These are phyloP conservation scores for Nannochloropsis salina DNA, from an alignment of 108 stramenopile species.

Conservation along the genomic window DNA sequence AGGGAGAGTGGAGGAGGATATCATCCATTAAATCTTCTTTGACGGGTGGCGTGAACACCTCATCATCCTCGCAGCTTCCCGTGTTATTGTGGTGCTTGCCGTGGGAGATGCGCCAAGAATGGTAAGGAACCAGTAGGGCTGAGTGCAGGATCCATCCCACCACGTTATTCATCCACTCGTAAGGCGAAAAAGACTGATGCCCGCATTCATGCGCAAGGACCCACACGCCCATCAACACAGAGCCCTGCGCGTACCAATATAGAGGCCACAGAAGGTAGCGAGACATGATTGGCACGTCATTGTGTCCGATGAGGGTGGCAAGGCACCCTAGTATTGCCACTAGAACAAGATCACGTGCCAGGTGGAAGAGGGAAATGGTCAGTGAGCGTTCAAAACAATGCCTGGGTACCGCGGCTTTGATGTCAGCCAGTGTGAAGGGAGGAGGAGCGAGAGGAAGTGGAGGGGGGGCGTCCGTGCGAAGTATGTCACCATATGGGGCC, in stretches of 20 bases:
- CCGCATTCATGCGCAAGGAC: conserved; percentile 98
- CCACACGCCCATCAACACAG: conserved; percentile 95
- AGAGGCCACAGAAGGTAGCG: conserved; percentile 76
- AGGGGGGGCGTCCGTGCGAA: conserved; percentile 45
- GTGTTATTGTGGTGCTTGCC: conserved; percentile 97
- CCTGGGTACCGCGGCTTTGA: conserved; percentile 63
- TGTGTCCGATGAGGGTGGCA: conserved; percentile 69
- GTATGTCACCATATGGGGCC: conserved; percentile 32
- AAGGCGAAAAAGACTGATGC: conserved; percentile 89
- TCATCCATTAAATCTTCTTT: conserved; percentile 69
- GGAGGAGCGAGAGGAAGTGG: conserved; percentile 49
- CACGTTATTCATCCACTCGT: conserved; percentile 82
- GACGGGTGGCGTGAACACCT: conserved; percentile 66
- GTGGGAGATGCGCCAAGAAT: conserved; percentile 87
- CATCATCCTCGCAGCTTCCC: conserved; percentile 90
- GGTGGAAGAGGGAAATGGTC: conserved; percentile 70
- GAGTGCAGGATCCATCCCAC: conserved; percentile 92
- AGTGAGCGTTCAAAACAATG: conserved; percentile 89
- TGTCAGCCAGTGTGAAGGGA: conserved; percentile 49
- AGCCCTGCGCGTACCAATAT: conserved; percentile 94
- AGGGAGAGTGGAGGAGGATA: conserved; percentile 62
- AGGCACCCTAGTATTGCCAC: conserved; percentile 74
- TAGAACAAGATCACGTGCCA: conserved; percentile 69
- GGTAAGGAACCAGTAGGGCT: conserved; percentile 94
- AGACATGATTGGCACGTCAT: conserved; percentile 50